These are phyloP conservation scores for Metschnikowia matae DNA, from an alignment of 805 yeast genomes.

Conservation along the genomic window DNA sequence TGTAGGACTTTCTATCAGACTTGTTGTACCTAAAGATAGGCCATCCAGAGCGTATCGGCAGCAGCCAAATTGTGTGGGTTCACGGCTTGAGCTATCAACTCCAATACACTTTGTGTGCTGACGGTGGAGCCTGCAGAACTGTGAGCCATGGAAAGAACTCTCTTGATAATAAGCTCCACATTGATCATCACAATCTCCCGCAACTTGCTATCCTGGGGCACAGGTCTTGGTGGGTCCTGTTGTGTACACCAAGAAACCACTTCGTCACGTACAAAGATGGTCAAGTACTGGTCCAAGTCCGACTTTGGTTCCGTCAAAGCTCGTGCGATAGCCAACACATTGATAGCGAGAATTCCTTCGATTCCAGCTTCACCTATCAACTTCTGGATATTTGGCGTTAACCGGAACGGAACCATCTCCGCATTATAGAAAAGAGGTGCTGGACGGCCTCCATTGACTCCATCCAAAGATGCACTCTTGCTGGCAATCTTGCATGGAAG, in stretches of 20 bases:
- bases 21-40: slow-evolving; percentile 55
- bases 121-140: slow-evolving; percentile 61
- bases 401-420: slow-evolving; percentile 92
- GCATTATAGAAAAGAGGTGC: slow-evolving; percentile 86
- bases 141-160: slow-evolving; percentile 68
- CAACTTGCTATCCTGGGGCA: slow-evolving; percentile 78
- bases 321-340: slow-evolving; percentile 78
- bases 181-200: slow-evolving; percentile 84
- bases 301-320: slow-evolving; percentile 89
- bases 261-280: slow-evolving; percentile 95
- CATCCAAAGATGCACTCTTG: slow-evolving; percentile 43
- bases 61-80: slow-evolving; percentile 91
- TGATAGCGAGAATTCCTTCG: slow-evolving; percentile 87
- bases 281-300: slow-evolving; percentile 84
- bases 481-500: slow-evolving; percentile 79
- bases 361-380: slow-evolving; percentile 90
- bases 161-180: slow-evolving; percentile 77
- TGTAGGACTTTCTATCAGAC: no score
- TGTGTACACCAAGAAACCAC: slow-evolving; percentile 91
- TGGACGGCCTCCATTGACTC: slow-evolving; percentile 47
- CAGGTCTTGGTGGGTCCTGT: slow-evolving; percentile 65
- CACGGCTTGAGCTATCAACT: slow-evolving; percentile 89
- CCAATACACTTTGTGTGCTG: slow-evolving; percentile 85
- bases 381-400: slow-evolving; percentile 93
- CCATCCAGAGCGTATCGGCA: slow-evolving; percentile 93